phyloP scores from a whole-genome alignment of 345 rosid genomes.

The Rhizophora mangle region DNA sequence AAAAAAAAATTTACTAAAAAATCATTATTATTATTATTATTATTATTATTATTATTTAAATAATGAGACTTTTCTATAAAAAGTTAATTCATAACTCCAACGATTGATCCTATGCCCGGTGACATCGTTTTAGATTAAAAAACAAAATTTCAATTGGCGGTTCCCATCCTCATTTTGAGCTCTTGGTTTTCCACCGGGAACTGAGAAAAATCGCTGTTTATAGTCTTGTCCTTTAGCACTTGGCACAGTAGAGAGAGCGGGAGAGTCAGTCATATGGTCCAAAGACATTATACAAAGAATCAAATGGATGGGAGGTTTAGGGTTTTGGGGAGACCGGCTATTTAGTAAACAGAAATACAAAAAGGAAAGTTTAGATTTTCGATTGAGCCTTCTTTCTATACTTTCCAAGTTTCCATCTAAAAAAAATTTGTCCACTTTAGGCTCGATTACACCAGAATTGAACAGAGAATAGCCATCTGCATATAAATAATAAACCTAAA shows the following conservation, averaged over 20 bases:
- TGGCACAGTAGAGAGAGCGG: slow-evolving; percentile 18
- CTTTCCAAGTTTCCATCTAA: neutral
- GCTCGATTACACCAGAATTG: slow-evolving; percentile 8
- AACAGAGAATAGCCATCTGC: slow-evolving; percentile 1
- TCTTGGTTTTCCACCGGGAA: slow-evolving; percentile 26
- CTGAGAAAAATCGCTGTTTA: slow-evolving; percentile 43
- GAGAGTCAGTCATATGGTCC: neutral
- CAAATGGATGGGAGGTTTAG: slow-evolving; percentile 28
- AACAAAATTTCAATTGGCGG: too few species aligned
- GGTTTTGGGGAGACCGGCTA: slow-evolving; percentile 38
- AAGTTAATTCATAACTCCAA: too few species aligned
- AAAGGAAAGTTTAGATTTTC: slow-evolving; percentile 7
- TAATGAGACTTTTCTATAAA: too few species aligned
- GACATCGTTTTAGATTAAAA: too few species aligned
- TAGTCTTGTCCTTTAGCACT: slow-evolving; percentile 66
- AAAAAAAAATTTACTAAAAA: too few species aligned
- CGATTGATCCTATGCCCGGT: too few species aligned
- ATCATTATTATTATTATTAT: too few species aligned
- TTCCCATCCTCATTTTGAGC: too few species aligned
- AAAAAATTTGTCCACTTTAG: neutral
- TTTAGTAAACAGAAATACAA: slow-evolving; percentile 15
- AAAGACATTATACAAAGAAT: slow-evolving; percentile 20
- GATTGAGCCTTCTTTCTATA: slow-evolving; percentile 1
- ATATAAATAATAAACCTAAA: too few species aligned
- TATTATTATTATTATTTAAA: too few species aligned